phyloP scores from a whole-genome alignment of 208 protist species.

The Wallacemonas sp. region DNA sequence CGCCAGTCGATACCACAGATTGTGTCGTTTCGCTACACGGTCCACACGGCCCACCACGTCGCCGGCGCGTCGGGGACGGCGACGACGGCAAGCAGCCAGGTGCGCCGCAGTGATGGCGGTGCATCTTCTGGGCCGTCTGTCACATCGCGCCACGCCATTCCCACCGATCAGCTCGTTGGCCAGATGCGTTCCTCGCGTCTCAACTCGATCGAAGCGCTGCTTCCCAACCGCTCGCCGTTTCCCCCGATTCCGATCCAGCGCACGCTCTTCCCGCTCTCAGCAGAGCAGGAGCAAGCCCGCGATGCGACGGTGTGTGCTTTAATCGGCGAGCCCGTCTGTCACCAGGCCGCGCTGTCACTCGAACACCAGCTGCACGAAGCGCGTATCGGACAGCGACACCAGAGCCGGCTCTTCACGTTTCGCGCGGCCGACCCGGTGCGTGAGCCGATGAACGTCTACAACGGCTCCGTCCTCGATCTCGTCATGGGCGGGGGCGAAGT shows the following conservation, averaged over 20 bases:
- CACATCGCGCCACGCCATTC: background rate
- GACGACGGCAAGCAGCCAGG: background rate
- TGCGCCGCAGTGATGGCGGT: background rate
- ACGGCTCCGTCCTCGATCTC: constrained; percentile 6
- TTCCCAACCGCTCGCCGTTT: constrained; percentile 6
- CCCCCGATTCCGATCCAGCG: constrained; percentile 5
- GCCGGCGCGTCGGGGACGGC: background rate
- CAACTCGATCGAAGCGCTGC: constrained; percentile 21
- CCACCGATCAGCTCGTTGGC: constrained; percentile 3
- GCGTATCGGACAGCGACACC: constrained; percentile 7
- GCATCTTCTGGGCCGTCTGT: background rate
- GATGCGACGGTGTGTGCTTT: constrained; percentile 1
- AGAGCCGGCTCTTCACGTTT: constrained; percentile 10
- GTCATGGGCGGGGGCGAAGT: constrained; percentile 17
- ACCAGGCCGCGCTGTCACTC: constrained; percentile 6
- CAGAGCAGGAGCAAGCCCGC: background rate
- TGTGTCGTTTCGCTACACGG: constrained; percentile 24
- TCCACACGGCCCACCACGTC: background rate
- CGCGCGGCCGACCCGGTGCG: constrained; percentile 2
- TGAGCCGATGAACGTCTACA: constrained; percentile 2
- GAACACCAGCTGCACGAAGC: constrained; percentile 14
- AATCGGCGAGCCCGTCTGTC: background rate
- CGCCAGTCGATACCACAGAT: constrained; percentile 18
- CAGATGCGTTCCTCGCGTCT: constrained; percentile 19
- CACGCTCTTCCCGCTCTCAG: constrained; percentile 6